Evolutionary conservation across 2,329 filamentous ascomycete genomes (phyloP), one percentile per base, ranked within the genome.

Genomic region (Fusarium verrucosum): DNA sequence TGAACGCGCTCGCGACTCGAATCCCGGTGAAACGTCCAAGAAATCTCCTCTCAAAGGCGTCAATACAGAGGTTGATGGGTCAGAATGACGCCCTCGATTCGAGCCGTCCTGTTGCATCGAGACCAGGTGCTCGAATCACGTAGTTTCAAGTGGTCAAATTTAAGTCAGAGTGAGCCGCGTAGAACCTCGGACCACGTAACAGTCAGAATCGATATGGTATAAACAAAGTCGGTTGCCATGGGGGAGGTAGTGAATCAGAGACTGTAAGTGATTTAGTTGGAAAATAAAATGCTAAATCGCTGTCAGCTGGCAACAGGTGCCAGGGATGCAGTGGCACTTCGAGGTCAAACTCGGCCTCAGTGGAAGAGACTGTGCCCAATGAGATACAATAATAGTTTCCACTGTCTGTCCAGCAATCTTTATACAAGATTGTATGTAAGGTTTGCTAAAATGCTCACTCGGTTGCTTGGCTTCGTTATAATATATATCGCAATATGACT

Each of bases 11-110:
- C 76, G 71, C 13, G 65, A 60, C 28, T 59, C 57, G 7, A 58
- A 51, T 16, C 43, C 50, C 16, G 55, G 41, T 14, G 79, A 76
- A 4, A 77, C 60, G 7, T 75, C 70, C n/a, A 80, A 72, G 38
- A 80, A 78, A 26, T 78, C 75, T 5, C 76, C 77, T 38, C 71
- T 75, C 5, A 80, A 72, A 5, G 77, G 72, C 11, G 64, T 70
- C 14, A 71, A 55, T 33, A 63, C 54, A 42, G 70, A 68, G 8
- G 63, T 62, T 10, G 68, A 68, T 20, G 68, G 65, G 50, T 72
- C 64, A 36, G 72, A 73, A 44, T 70, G 49, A 10, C 65, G 63
- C 28, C 59, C 62, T 47, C 65, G 64, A 16, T 64, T 49, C 26
- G 61, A 65, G 38, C 32, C 50, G 5, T 37, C 58, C 47, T 52